Evolutionary conservation across 148 eudicot genomes (phyloP).

Genomic region (Vaccinium macrocarpon): DNA sequence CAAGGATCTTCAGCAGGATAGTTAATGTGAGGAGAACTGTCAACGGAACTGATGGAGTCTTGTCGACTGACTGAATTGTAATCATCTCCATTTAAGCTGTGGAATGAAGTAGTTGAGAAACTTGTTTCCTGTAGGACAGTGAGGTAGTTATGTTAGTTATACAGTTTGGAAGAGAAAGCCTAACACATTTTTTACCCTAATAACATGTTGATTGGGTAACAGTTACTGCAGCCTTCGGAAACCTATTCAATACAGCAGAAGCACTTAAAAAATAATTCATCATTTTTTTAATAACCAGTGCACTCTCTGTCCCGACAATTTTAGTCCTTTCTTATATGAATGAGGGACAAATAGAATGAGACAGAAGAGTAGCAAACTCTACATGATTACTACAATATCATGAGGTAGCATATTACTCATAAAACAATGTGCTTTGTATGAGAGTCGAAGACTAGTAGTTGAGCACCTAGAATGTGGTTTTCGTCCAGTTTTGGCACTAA

Average conservation of each 20-base stretch:
- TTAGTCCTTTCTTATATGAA: not conserved
- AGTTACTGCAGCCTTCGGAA: not conserved
- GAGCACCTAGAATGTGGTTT: not conserved
- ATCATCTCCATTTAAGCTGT: constrained; percentile 35
- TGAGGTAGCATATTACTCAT: not conserved
- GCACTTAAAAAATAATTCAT: not conserved
- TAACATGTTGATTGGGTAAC: not conserved
- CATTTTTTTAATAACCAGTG: not conserved
- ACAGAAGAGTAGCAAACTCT: too few species aligned
- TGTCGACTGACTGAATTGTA: constrained; percentile 33
- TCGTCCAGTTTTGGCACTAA: not conserved
- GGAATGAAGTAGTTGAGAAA: constrained; percentile 50
- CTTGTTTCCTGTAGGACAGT: constrained; percentile 51
- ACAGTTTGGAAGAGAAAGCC: not conserved
- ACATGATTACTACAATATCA: not conserved
- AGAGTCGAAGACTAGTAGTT: not conserved
- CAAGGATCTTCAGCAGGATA: constrained; percentile 30
- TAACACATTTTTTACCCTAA: not conserved
- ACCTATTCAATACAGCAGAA: not conserved
- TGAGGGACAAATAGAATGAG: too few species aligned
- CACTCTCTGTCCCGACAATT: not conserved
- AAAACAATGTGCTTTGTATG: not conserved
- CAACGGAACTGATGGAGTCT: constrained; percentile 39
- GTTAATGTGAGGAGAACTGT: constrained; percentile 32
- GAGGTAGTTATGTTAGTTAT: constrained; percentile 17